Evolutionary conservation across 2,329 filamentous ascomycete genomes (phyloP).

Genomic region (Eurotiales sp.): DNA sequence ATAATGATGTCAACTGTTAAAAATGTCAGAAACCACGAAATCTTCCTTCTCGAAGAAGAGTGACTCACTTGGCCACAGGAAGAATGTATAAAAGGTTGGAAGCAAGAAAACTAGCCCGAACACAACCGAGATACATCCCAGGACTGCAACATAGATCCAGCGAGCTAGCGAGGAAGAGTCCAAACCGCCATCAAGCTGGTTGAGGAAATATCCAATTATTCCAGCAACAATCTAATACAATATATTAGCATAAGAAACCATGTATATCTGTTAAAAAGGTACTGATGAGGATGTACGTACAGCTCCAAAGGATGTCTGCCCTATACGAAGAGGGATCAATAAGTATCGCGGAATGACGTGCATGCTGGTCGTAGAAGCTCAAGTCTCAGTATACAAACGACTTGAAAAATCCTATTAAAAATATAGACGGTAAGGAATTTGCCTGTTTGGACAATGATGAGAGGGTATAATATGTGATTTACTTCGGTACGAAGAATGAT

Average conservation of each 20-base stretch:
- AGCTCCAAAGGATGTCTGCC: conserved; percentile 64
- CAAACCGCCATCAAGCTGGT: conserved; percentile 39
- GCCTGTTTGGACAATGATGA: too few species aligned
- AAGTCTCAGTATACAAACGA: not conserved
- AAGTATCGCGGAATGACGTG: conserved; percentile 50
- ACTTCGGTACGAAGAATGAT: too few species aligned
- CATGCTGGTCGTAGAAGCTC: conserved; percentile 33
- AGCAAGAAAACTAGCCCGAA: conserved; percentile 69
- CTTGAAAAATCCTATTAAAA: not conserved
- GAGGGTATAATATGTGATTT: too few species aligned
- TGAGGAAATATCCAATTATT: conserved; percentile 64
- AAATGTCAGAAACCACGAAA: not conserved
- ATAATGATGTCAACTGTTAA: conserved; percentile 65
- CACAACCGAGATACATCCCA: conserved; percentile 65
- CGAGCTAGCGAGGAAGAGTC: conserved; percentile 57
- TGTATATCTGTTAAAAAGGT: conserved; percentile 23
- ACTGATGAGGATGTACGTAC: conserved; percentile 41
- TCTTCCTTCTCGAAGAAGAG: conserved; percentile 2
- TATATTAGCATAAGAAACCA: conserved; percentile 14
- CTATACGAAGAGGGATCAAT: conserved; percentile 56
- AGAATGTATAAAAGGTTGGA: conserved; percentile 64
- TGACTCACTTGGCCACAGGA: conserved; percentile 58
- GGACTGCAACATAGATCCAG: conserved; percentile 72
- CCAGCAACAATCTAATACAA: conserved; percentile 55
- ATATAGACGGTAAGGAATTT: not conserved